phyloP scores from a whole-genome alignment of 2,329 filamentous ascomycete genomes.

The Berkeleyomyces basicola region DNA sequence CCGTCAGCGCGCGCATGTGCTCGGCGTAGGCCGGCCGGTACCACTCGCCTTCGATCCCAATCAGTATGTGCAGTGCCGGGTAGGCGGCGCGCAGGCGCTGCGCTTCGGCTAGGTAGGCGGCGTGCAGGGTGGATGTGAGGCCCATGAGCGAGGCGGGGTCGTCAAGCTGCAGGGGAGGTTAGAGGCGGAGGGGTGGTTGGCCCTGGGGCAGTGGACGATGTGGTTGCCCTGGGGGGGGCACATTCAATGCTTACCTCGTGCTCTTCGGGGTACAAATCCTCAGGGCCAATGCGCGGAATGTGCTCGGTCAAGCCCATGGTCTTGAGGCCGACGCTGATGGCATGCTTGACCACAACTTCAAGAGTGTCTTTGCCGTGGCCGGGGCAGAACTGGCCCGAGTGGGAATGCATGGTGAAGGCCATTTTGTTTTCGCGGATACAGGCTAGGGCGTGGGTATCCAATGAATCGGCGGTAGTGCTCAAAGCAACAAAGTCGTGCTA shows the following conservation, averaged over 20 bases:
- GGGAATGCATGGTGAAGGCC: conserved; percentile 96
- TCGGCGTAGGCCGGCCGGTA: conserved; percentile 50
- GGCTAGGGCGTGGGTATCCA: background rate
- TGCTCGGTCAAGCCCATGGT: conserved; percentile 86
- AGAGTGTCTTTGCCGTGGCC: conserved; percentile 73
- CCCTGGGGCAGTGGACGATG: background rate
- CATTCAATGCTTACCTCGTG: background rate
- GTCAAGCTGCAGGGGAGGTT: conserved; percentile 26
- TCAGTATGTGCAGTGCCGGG: conserved; percentile 55
- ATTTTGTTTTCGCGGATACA: conserved; percentile 30
- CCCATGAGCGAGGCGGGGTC: conserved; percentile 32
- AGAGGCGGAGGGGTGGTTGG: background rate
- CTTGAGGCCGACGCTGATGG: conserved; percentile 62
- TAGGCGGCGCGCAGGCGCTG: conserved; percentile 55
- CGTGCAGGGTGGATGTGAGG: conserved; percentile 38
- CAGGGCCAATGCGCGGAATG: conserved; percentile 60
- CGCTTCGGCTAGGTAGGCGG: conserved; percentile 62
- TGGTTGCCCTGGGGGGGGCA: background rate
- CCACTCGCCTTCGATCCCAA: conserved; percentile 91
- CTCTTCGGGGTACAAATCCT: conserved; percentile 89
- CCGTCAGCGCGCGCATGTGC: conserved; percentile 43
- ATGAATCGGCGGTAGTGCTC: background rate
- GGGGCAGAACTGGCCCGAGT: conserved; percentile 93
- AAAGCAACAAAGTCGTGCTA: background rate
- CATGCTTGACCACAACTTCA: conserved; percentile 66